Evolutionary conservation across 2,329 filamentous ascomycete species (phyloP).

Genomic region (Colletotrichum higginsianum): DNA sequence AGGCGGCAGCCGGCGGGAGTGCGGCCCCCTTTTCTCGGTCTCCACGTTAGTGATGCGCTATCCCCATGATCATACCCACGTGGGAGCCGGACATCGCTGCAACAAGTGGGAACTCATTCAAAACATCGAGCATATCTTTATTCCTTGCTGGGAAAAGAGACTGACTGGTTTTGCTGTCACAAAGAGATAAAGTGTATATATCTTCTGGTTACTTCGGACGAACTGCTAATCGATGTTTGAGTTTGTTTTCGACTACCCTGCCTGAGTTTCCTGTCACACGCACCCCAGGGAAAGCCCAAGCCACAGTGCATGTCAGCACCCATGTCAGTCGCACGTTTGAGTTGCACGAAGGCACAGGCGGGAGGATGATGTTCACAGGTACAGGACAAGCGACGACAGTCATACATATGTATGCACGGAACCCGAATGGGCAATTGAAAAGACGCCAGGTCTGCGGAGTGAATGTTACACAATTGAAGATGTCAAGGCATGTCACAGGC

Average conservation of each 20-base stretch:
- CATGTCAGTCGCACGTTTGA: not conserved
- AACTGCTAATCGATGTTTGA: not conserved
- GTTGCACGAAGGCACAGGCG: conserved; percentile 12
- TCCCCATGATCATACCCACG: not conserved
- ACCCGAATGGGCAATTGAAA: conserved; percentile 8
- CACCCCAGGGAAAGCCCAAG: conserved; percentile 3
- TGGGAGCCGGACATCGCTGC: not conserved
- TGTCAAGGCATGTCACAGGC: not conserved
- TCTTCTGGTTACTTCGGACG: not conserved
- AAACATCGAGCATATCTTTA: not conserved
- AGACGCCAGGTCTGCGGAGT: not conserved
- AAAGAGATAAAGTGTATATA: not conserved
- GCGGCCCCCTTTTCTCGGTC: not conserved
- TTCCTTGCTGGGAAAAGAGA: not conserved
- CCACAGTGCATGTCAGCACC: conserved; percentile 11
- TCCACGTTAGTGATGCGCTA: conserved; percentile 16
- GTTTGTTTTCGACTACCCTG: conserved; percentile 1
- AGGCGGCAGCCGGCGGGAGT: not conserved
- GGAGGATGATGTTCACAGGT: conserved; percentile 1
- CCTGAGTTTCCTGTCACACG: not conserved
- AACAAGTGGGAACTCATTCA: not conserved
- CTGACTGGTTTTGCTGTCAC: not conserved
- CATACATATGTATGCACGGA: conserved; percentile 22
- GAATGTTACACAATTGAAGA: not conserved
- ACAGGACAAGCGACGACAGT: conserved; percentile 10